Evolutionary conservation across 441 rosid genomes (phyloP).

Genomic region (Erodium texanum): DNA sequence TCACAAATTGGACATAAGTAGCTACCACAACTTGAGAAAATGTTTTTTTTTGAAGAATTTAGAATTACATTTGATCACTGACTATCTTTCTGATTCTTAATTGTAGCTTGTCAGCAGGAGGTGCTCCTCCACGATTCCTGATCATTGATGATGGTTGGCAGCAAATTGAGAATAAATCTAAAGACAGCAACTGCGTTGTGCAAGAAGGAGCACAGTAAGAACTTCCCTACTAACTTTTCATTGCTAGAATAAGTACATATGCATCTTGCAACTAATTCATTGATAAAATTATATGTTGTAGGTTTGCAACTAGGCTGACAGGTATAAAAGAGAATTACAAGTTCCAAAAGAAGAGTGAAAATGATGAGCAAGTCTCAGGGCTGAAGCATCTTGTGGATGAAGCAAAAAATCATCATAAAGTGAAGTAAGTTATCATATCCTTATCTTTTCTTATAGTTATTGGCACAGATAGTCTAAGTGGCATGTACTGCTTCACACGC

Average conservation of each 20-base stretch:
- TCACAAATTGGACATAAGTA: neutral
- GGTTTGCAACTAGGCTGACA: slow-evolving; percentile 30
- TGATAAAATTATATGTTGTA: no score
- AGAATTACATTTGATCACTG: slow-evolving; percentile 12
- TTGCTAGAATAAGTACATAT: neutral
- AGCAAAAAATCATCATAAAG: slow-evolving; percentile 47
- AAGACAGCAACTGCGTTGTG: slow-evolving; percentile 50
- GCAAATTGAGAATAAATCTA: slow-evolving; percentile 65
- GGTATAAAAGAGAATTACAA: slow-evolving; percentile 70
- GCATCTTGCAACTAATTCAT: neutral
- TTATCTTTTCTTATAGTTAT: neutral
- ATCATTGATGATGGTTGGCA: slow-evolving; percentile 98
- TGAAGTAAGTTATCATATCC: slow-evolving; percentile 15
- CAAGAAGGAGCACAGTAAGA: slow-evolving; percentile 98
- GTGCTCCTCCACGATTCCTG: slow-evolving; percentile 45
- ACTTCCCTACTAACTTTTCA: neutral
- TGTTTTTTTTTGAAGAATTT: neutral
- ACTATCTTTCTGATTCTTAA: slow-evolving; percentile 8
- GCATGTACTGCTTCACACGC: no score
- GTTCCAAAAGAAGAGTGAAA: slow-evolving; percentile 40
- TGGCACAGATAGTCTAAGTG: no score
- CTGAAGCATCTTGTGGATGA: slow-evolving; percentile 54
- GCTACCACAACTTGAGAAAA: neutral
- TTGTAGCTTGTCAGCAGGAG: neutral
- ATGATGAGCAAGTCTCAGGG: slow-evolving; percentile 51